Percentiles rank a stretch among this genome's conserved stretches.
Evolutionary conservation across 108 stramenopile genomes (phyloP).

Genomic region (Schizochytrium sp.): DNA sequence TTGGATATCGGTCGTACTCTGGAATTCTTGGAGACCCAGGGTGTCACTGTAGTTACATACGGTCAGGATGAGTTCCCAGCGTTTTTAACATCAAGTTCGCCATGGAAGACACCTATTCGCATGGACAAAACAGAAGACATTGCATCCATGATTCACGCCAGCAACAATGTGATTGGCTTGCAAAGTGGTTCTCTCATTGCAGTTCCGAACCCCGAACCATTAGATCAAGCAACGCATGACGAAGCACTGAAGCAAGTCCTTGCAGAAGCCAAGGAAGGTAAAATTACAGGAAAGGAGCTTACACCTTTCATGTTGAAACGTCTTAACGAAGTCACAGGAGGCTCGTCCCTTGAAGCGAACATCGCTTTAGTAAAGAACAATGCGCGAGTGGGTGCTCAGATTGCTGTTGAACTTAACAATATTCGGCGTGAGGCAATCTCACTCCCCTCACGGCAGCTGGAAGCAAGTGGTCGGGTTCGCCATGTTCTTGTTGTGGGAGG

Average conservation of each 20-base stretch:
- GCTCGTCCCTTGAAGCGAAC: conserved; percentile 79
- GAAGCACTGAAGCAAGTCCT: conserved; percentile 86
- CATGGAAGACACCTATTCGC: conserved; percentile 3
- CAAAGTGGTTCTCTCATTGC: conserved; percentile 88
- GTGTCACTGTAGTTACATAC: conserved; percentile 87
- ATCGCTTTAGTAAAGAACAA: conserved; percentile 91
- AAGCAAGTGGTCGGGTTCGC: neutral
- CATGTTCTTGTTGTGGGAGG: conserved; percentile 84
- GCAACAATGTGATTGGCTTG: conserved; percentile 76
- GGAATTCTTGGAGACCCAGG: conserved; percentile 95
- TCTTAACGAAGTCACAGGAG: conserved; percentile 72
- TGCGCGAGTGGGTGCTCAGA: conserved; percentile 87
- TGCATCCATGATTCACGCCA: conserved; percentile 78
- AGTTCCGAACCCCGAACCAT: conserved; percentile 91
- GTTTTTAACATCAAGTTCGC: conserved; percentile 85
- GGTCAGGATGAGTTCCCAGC: conserved; percentile 90
- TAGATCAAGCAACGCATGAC: conserved; percentile 84
- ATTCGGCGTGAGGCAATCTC: neutral
- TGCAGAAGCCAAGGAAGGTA: conserved; percentile 70
- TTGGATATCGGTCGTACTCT: conserved; percentile 92
- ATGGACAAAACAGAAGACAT: conserved; percentile 68
- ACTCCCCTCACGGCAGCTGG: neutral
- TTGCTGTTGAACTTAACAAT: conserved; percentile 82
- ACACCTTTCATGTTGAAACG: conserved; percentile 91
- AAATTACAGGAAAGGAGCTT: conserved; percentile 84